Conservation (phyloP, 768 basidiomycete genomes). For the Neoboletus subvelutipes region DNA sequence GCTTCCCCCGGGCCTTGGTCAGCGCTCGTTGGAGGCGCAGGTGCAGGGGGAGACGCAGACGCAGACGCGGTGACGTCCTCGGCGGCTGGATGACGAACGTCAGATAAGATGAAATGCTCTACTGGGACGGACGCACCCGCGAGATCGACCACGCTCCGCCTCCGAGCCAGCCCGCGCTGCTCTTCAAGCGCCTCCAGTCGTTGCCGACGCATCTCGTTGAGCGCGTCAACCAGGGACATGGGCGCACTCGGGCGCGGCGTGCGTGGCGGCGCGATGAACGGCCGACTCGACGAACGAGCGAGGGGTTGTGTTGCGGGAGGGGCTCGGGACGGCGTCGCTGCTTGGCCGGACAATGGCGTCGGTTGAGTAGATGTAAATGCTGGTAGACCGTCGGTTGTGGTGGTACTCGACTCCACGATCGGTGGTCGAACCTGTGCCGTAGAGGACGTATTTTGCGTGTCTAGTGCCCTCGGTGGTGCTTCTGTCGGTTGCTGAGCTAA, state of each 20-base stretch:
- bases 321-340: not conserved
- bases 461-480: not conserved
- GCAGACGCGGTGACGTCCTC: not conserved
- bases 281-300: constrained; percentile 3
- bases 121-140: not conserved
- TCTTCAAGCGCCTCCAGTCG: not conserved
- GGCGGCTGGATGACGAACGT: not conserved
- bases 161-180: constrained; percentile 1
- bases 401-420: not conserved
- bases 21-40: not conserved
- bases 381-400: not conserved
- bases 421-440: not conserved
- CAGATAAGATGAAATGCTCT: not conserved
- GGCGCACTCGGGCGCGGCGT: constrained; percentile 12
- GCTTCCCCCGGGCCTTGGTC: not conserved
- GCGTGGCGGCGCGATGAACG: constrained; percentile 26
- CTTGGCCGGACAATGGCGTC: not conserved
- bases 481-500: not conserved
- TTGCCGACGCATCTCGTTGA: constrained; percentile 23
- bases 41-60: not conserved
- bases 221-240: constrained; percentile 20
- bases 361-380: not conserved
- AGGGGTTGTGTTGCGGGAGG: constrained; percentile 5
- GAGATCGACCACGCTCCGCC: not conserved
- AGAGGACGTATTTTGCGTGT: not conserved